Percentiles rank a stretch among this genome's conserved stretches.
These are phyloP conservation scores for Leucoagaricus sp. DNA, from an alignment of 1,284 basidiomycete species.

Conservation along the genomic window DNA sequence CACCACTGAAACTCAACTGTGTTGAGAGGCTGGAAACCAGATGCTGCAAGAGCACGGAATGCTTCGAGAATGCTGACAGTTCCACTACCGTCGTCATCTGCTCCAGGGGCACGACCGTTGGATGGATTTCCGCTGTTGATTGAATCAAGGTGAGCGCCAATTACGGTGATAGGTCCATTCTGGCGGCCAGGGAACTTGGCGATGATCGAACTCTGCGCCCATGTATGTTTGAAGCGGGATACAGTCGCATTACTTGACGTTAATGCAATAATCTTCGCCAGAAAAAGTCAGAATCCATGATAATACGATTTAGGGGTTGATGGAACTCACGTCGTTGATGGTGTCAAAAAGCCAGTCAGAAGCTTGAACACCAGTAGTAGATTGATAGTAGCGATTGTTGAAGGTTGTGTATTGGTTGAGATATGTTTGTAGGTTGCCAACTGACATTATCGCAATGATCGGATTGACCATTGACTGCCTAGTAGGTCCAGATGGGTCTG, in stretches of 20 bases:
- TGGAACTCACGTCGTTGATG: slow-evolving; percentile 19
- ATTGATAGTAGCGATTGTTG: slow-evolving; percentile 26
- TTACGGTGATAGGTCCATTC: slow-evolving; percentile 44
- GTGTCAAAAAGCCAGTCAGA: slow-evolving; percentile 23
- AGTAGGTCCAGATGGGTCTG: slow-evolving; percentile 10
- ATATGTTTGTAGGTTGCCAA: slow-evolving; percentile 22
- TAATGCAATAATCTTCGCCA: slow-evolving; percentile 19
- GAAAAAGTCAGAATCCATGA: not conserved
- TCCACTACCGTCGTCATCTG: slow-evolving; percentile 51
- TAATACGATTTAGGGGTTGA: not conserved
- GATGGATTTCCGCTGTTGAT: slow-evolving; percentile 35
- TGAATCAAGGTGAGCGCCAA: slow-evolving; percentile 61
- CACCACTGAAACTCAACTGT: slow-evolving; percentile 66
- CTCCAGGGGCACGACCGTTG: slow-evolving; percentile 31
- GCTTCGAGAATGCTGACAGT: slow-evolving; percentile 60
- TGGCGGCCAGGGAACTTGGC: slow-evolving; percentile 32
- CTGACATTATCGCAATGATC: slow-evolving; percentile 20
- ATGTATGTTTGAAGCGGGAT: slow-evolving; percentile 41
- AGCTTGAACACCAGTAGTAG: slow-evolving; percentile 22
- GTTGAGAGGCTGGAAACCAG: slow-evolving; percentile 45
- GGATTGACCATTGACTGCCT: slow-evolving; percentile 17
- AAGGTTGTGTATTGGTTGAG: slow-evolving; percentile 23
- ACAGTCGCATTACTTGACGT: slow-evolving; percentile 19
- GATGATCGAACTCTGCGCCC: slow-evolving; percentile 63
- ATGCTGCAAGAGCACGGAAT: slow-evolving; percentile 48